These are phyloP conservation scores for Pichia terricola DNA, from an alignment of 1,139 yeast species.

Conservation along the genomic window DNA sequence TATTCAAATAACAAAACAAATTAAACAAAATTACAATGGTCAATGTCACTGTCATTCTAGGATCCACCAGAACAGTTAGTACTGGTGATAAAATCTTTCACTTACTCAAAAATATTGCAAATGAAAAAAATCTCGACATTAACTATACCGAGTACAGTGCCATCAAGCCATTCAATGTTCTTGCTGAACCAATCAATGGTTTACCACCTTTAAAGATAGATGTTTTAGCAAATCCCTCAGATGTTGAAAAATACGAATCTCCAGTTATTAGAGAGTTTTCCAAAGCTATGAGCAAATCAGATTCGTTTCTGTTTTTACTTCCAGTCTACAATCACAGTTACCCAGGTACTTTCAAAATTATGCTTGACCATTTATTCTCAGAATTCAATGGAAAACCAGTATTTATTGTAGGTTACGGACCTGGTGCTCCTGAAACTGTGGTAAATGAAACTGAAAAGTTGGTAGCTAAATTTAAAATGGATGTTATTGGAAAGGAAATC, in stretches of 20 bases:
- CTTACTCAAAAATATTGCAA: not conserved
- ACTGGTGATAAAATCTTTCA: not conserved
- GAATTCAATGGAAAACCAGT: slow-evolving; percentile 2
- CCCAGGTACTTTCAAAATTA: slow-evolving; percentile 4
- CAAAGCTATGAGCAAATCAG: not conserved
- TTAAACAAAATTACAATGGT: not conserved
- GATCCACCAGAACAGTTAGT: not conserved
- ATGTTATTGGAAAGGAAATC: not conserved
- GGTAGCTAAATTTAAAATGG: slow-evolving; percentile 1
- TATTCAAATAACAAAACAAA: too few species aligned
- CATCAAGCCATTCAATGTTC: slow-evolving; percentile 1
- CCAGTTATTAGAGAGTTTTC: slow-evolving; percentile 1
- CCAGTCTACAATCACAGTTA: slow-evolving; percentile 4
- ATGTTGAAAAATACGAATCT: slow-evolving; percentile 1
- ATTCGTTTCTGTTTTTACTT: slow-evolving; percentile 1
- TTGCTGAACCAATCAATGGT: slow-evolving; percentile 2
- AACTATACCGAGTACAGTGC: not conserved
- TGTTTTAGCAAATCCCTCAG: not conserved
- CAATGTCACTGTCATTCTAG: not conserved
- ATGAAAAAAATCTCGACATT: not conserved
- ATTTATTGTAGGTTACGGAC: slow-evolving; percentile 1
- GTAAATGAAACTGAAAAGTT: not conserved
- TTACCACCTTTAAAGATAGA: not conserved
- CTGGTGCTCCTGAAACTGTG: not conserved
- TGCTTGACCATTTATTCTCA: slow-evolving; percentile 4